phyloP scores from a whole-genome alignment of 1,139 yeast species.

The Blastobotrys arbuscula region DNA sequence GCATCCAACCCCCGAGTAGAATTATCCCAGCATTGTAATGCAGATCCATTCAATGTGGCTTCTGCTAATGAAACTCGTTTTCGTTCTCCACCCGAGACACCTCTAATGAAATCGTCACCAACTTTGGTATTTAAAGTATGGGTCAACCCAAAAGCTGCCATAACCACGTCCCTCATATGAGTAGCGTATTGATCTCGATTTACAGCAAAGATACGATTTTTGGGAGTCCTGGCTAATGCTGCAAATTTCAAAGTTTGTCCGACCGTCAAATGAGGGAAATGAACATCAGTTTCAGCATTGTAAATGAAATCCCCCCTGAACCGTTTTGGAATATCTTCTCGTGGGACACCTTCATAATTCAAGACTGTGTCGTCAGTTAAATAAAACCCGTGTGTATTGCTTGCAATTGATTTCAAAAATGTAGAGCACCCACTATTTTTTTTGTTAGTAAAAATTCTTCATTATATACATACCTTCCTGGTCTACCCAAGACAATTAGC shows the following conservation, averaged over 20 bases:
- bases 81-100: constrained; percentile 83
- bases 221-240: constrained; percentile 59
- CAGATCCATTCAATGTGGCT: constrained; percentile 54
- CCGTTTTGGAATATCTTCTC: constrained; percentile 44
- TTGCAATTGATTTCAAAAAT: constrained; percentile 60
- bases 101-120: constrained; percentile 66
- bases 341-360: constrained; percentile 31
- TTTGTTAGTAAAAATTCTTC: not conserved
- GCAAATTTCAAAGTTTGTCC: constrained; percentile 66
- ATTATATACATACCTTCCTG: constrained; percentile 40
- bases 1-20: constrained; percentile 73
- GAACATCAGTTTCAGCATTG: constrained; percentile 66
- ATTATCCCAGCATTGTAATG: constrained; percentile 69
- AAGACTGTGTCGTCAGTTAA: constrained; percentile 45
- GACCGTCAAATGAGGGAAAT: constrained; percentile 68
- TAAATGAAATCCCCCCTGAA: constrained; percentile 68
- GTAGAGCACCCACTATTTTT: constrained; percentile 70
- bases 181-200: constrained; percentile 53
- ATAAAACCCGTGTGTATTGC: constrained; percentile 68
- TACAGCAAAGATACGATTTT: constrained; percentile 56
- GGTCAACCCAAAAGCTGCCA: constrained; percentile 64
- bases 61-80: constrained; percentile 78
- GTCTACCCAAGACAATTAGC: constrained; percentile 72
- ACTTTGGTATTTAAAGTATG: constrained; percentile 65
- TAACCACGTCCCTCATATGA: constrained; percentile 58